Conservation (phyloP, 139 green algal genomes). For the Chlorella sorokiniana region DNA sequence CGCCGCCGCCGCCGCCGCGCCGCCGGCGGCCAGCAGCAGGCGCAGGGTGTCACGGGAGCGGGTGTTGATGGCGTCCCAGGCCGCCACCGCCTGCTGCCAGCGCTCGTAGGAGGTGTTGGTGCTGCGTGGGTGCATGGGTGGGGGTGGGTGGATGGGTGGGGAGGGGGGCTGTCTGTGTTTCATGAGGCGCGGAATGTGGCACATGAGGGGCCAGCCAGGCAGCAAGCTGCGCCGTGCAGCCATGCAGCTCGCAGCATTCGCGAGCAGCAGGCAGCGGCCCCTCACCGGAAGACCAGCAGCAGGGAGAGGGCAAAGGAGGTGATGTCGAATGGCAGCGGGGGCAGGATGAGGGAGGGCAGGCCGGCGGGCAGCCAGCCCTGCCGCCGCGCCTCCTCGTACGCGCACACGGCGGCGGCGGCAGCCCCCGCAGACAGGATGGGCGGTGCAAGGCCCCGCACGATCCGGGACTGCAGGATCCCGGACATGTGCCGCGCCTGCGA, state of each 20-base stretch:
- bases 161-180: background rate
- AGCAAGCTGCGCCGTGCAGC: no score
- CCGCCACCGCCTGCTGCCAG: constrained; percentile 30
- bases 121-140: background rate
- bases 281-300: constrained; percentile 44
- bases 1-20: background rate
- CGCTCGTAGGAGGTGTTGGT: constrained; percentile 46
- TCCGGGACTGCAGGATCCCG: constrained; percentile 42
- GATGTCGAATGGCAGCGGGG: constrained; percentile 33
- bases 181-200: background rate
- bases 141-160: background rate
- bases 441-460: constrained; percentile 26
- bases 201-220: no score
- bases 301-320: constrained; percentile 41
- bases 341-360: constrained; percentile 2
- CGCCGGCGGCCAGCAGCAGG: constrained; percentile 21
- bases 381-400: constrained; percentile 12
- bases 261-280: background rate
- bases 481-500: background rate
- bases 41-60: constrained; percentile 34
- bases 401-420: constrained; percentile 2
- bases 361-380: constrained; percentile 4
- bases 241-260: background rate
- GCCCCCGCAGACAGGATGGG: constrained; percentile 28
- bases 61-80: constrained; percentile 33